Base-by-base conservation (phyloP, 345 rosid species). In the Bruguiera parviflora region DNA sequence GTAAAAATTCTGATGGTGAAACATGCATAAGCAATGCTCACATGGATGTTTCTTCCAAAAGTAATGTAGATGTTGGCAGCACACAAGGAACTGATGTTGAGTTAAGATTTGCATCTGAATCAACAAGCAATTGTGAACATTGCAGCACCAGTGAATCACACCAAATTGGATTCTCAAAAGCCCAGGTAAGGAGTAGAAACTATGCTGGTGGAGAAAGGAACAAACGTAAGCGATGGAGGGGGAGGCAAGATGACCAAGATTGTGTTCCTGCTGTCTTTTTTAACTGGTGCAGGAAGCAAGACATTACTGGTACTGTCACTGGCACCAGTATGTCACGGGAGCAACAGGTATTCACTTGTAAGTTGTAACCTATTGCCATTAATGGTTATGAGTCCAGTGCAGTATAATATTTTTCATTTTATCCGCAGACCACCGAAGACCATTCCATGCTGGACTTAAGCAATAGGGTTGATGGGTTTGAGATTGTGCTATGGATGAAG, bases 221-320 rank as follows among this genome's bases (percentile, higher is more conserved):
- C 79, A 91, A 89, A 80, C 97, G 96, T 22, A 94, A 87, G 83
- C 82, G 92, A 68, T 94, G 98, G 98, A 85, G 91, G 78, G 96
- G 92, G 71, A 81, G 98, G 65, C 79, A 75, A 72, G 95, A 85
- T 80, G 89, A 91, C 67, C 69, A 81, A 29, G 81, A 70, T 74
- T 75, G 73, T 43, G 32, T 64, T 66, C 70, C 87, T 70, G 84
- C 75, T 69, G 60, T 78, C 67, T 75, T 89, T 73, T 74, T 62
- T 72, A 70, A 61, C 62, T 80, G 77, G 75, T 70, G 75, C 32
- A 65, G 66, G 72, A 81, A 84, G 80, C 79, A 64, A 71, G 84
- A 83, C 61, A 66, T 78, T 58, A 67, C 64, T 61, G 19, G 69
- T 69, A 63, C 78, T 67, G 56, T 66, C 69, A 61, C 67, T n/a